Percentiles rank a stretch among this genome's conserved stretches.
Conservation (phyloP, 139 green algal species). For the Coelastrella sp. region DNA sequence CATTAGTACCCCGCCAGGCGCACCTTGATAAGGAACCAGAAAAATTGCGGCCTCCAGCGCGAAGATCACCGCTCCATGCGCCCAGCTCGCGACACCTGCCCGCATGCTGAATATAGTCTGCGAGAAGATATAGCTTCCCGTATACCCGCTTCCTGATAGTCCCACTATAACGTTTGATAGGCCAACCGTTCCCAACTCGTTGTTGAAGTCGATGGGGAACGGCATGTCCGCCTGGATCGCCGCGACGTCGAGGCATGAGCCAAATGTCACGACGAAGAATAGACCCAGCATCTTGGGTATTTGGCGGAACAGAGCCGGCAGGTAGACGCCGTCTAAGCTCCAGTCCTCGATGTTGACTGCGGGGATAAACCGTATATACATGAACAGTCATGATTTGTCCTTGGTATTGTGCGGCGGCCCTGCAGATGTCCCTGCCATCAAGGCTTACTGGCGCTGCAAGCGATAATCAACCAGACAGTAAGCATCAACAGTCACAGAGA, state of each 20-base stretch:
- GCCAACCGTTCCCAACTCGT: constrained; percentile 80
- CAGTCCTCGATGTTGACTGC: constrained; percentile 63
- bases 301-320: constrained; percentile 64
- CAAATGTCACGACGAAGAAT: constrained; percentile 86
- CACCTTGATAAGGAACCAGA: constrained; percentile 73
- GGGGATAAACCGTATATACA: background rate
- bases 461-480: too few species aligned
- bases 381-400: background rate
- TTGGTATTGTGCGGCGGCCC: too few species aligned
- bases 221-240: constrained; percentile 76
- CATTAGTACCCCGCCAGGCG: too few species aligned
- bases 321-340: constrained; percentile 63
- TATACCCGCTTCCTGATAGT: constrained; percentile 76
- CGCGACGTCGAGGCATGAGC: constrained; percentile 81
- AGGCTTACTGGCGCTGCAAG: too few species aligned
- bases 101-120: constrained; percentile 77
- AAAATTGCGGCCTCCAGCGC: constrained; percentile 76
- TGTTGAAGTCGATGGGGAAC: constrained; percentile 80
- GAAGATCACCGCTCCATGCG: constrained; percentile 62
- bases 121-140: constrained; percentile 70
- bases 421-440: too few species aligned
- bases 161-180: constrained; percentile 77
- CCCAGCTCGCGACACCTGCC: constrained; percentile 52
- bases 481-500: too few species aligned
- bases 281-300: constrained; percentile 78